Percentiles rank a stretch among this genome's conserved stretches.
Conservation (phyloP, 2,329 filamentous ascomycete genomes). For the Cordyceps javanica region DNA sequence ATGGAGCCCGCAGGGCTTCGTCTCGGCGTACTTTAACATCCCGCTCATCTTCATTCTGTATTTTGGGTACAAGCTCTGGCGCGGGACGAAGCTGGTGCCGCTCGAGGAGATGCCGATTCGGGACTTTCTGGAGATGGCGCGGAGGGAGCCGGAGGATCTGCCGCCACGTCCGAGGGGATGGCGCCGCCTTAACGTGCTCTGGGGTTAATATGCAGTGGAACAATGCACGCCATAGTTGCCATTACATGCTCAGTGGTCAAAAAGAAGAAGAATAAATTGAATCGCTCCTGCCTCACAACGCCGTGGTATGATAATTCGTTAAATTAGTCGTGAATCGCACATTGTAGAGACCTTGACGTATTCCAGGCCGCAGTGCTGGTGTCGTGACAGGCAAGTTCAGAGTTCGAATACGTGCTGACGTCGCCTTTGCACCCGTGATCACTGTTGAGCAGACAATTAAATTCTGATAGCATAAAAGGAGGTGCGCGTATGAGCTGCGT, state of each 20-base stretch:
- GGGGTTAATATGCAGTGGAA: background rate
- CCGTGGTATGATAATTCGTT: background rate
- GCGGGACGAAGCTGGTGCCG: slow-evolving; percentile 50
- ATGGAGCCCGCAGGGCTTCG: slow-evolving; percentile 40
- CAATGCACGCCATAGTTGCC: too few species aligned
- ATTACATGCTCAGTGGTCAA: background rate
- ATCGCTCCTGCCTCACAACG: background rate
- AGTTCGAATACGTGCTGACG: background rate
- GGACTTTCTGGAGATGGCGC: slow-evolving; percentile 15
- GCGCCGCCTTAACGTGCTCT: slow-evolving; percentile 17
- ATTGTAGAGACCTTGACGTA: background rate
- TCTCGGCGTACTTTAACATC: slow-evolving; percentile 49
- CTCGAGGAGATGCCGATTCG: slow-evolving; percentile 38
- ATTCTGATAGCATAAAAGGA: background rate
- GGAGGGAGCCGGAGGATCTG: slow-evolving; percentile 10
- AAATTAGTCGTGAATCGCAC: background rate
- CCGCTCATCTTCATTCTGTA: slow-evolving; percentile 49
- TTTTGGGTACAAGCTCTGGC: slow-evolving; percentile 62
- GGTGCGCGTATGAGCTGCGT: background rate
- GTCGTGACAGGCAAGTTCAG: background rate
- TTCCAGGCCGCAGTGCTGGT: background rate
- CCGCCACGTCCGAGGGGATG: slow-evolving; percentile 13
- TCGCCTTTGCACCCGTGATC: background rate
- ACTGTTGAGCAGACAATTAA: background rate
- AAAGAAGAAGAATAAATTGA: background rate